Evolutionary conservation across 306 rosid genomes (phyloP), one percentile per base, ranked within the genome.

Genomic region (Dryas drummondii): DNA sequence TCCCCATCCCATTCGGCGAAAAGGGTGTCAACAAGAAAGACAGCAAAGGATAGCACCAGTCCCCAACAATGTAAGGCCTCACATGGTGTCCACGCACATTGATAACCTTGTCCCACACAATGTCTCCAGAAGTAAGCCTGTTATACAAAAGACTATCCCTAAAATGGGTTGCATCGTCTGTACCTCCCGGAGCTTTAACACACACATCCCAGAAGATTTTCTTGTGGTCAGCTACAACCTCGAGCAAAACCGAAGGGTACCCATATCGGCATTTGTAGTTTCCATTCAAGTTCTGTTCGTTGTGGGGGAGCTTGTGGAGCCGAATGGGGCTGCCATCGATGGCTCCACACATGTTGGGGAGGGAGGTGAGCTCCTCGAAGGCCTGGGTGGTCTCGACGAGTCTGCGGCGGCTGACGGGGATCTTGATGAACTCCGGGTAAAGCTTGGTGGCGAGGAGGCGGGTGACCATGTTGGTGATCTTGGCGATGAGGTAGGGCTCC

Each of bases 161-260:
- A 19, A 91, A 90, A 82, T 94, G 97, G 2, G 89, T 61, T 1
- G 97, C 90, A 55, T 92, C 93, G 26, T 92, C 93, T 0, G 91
- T 85, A 4, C 90, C 97, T 7, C 97, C 99, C 0, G 90, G 93
- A 0, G 92, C 97, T 64, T 89, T 94, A 0, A 94, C 97, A 40
- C 99, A 94, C 12, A 94, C 97, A 44, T 94, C 99, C 99, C 97
- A 94, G 81, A 92, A 91, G 69, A 94, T 88, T 53, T 86, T 91
- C 83, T 90, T 90, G 72, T 91, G 96, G 71, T 94, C 96, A 1
- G 97, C 90, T 9, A 94, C 91, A 5, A 94, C 96, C 87, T 91
- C 92, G 40, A 94, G 97, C n/a, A 84, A 88, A n/a, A 94, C 86
- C 0, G 93, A 81, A 9, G 88, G 82, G 81, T 71, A 91, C 10